Evolutionary conservation across 768 basidiomycete genomes (phyloP), one percentile per base, ranked within the genome.

Genomic region (Kwoniella bestiolae): DNA sequence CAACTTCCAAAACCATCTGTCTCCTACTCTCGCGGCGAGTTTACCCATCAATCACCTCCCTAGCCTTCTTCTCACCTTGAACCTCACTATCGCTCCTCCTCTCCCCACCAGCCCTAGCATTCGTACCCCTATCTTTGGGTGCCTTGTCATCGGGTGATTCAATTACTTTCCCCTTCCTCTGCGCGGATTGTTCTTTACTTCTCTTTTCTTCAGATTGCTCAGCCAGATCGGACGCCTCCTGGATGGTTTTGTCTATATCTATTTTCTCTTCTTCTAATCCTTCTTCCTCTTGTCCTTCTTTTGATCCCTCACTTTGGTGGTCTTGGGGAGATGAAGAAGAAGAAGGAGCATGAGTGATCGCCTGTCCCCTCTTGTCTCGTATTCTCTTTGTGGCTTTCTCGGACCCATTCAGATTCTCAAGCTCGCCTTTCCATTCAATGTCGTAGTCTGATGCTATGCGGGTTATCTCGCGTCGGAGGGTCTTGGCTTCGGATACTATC

Each of bases 401-500:
- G 4, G 38, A 14, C 38, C 18, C 18, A 41, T 14, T 41, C 38
- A 78, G 62, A 38, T 75, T 77, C 25, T 81, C 76, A 38, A 82
- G 81, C 41, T 83, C 76, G 26, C 79, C 81, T 57, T 77, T 75
- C 80, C 82, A 81, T 34, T 79, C 77, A 57, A 83, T 77, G 67
- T 87, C 86, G 63, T 89, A 89, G 77, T 89, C 88, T 69, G 85
- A 83, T 28, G 86, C 85, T 64, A 89, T 87, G 56, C 83, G 82
- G 29, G 82, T 78, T 60, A 89, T 88, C 69, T 89, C 87, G 55
- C 79, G 80, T 38, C 84, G 81, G 35, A 89, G 73, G 5, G 79
- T 73, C 74, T 83, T 86, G 28, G 80, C 83, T 73, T 89, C 87
- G 9, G 79, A 76, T 5, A 85, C 78, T 31, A n/a, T n/a, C n/a